These are phyloP conservation scores for Phytophthora kernoviae DNA, from an alignment of 352 stramenopile genomes.

Conservation along the genomic window DNA sequence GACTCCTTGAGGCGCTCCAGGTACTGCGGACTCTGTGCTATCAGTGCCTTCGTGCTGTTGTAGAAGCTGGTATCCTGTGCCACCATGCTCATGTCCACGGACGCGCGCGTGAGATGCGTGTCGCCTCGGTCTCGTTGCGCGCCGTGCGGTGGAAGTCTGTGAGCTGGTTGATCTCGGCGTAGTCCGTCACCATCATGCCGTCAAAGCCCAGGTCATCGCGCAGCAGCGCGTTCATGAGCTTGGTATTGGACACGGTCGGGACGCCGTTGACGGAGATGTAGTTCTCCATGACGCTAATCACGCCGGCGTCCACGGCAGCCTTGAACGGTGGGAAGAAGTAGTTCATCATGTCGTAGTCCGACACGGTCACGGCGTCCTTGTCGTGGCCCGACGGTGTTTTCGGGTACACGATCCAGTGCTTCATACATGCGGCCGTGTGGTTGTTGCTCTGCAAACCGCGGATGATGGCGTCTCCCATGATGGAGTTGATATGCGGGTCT, in stretches of 20 bases:
- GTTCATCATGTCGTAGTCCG: slow-evolving; percentile 66
- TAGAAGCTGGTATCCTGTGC: slow-evolving; percentile 39
- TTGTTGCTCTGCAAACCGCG: slow-evolving; percentile 74
- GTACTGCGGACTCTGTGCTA: slow-evolving; percentile 33
- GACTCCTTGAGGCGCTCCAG: slow-evolving; percentile 51
- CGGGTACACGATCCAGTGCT: slow-evolving; percentile 80
- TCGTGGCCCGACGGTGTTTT: slow-evolving; percentile 71
- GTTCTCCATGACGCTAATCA: slow-evolving; percentile 87
- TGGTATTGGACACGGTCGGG: slow-evolving; percentile 75
- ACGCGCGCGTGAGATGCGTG: no score
- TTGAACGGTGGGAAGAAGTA: slow-evolving; percentile 76
- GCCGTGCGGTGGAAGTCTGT: slow-evolving; percentile 52
- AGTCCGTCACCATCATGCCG: slow-evolving; percentile 90
- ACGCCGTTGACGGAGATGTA: slow-evolving; percentile 91
- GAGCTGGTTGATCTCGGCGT: slow-evolving; percentile 89
- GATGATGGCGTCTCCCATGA: slow-evolving; percentile 43
- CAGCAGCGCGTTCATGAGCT: slow-evolving; percentile 74
- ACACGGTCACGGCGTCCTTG: slow-evolving; percentile 58
- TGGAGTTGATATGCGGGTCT: slow-evolving; percentile 72
- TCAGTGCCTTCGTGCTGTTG: slow-evolving; percentile 41
- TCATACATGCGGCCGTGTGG: slow-evolving; percentile 72
- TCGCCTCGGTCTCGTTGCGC: slow-evolving; percentile 38
- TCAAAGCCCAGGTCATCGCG: slow-evolving; percentile 79
- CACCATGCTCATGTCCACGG: slow-evolving; percentile 91
- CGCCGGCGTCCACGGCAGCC: slow-evolving; percentile 63